Evolutionary conservation across 208 protist species (phyloP).

Genomic region (Trypanosoma cruzi): DNA sequence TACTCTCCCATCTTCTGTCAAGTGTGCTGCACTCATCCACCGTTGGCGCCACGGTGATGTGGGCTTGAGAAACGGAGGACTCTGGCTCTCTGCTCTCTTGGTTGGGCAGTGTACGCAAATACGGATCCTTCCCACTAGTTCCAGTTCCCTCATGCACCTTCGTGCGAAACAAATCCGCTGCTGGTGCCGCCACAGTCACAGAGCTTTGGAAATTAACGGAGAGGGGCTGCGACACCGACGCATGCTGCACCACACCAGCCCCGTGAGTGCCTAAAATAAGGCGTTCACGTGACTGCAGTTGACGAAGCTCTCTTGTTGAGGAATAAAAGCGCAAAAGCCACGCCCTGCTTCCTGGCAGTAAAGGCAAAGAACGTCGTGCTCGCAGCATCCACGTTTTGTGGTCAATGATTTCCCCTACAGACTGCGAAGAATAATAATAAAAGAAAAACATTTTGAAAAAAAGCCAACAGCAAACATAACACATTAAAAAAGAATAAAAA

Average conservation of each 20-base stretch:
- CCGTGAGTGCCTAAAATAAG: conserved; percentile 61
- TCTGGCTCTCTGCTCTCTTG: conserved; percentile 52
- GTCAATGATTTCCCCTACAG: neutral
- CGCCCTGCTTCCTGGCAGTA: neutral
- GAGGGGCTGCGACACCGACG: conserved; percentile 36
- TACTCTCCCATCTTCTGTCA: conserved; percentile 40
- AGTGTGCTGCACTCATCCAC: conserved; percentile 52
- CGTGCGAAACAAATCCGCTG: conserved; percentile 78
- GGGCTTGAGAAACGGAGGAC: conserved; percentile 48
- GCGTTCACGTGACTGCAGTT: conserved; percentile 58
- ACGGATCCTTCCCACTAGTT: conserved; percentile 72
- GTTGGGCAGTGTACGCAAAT: conserved; percentile 79
- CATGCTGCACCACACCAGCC: conserved; percentile 63
- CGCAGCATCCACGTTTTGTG: conserved; percentile 13
- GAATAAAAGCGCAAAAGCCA: conserved; percentile 9
- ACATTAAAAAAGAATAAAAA: conserved; percentile 5
- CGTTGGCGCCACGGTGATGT: conserved; percentile 39
- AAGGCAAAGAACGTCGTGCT: neutral
- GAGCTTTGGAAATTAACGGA: conserved; percentile 6
- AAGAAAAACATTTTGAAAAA: conserved; percentile 8
- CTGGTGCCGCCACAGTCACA: conserved; percentile 43
- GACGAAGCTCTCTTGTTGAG: neutral
- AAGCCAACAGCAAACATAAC: neutral
- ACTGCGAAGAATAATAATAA: neutral
- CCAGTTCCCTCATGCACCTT: conserved; percentile 80